Evolutionary conservation across 805 yeast genomes (phyloP).

Genomic region (Yamadazyma tumulicola): DNA sequence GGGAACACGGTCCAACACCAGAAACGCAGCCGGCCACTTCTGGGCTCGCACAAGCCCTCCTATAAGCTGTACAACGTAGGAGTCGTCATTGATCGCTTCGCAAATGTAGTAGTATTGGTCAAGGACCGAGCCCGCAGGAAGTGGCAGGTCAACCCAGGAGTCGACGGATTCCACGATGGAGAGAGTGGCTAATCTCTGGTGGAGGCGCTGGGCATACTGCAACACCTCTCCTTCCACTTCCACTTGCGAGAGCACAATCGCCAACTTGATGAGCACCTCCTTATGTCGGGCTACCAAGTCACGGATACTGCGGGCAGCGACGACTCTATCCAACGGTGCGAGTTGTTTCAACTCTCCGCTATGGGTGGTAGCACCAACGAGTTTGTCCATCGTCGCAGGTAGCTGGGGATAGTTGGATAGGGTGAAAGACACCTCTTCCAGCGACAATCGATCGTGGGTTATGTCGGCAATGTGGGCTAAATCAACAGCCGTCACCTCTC

Average conservation of each 20-base stretch:
- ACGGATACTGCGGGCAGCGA: slow-evolving; percentile 23
- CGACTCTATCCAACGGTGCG: slow-evolving; percentile 16
- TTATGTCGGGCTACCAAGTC: slow-evolving; percentile 27
- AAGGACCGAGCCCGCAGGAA: slow-evolving; percentile 7
- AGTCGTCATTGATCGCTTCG: slow-evolving; percentile 15
- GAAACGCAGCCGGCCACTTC: slow-evolving; percentile 34
- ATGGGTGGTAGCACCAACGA: slow-evolving; percentile 1
- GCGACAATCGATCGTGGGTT: slow-evolving; percentile 19
- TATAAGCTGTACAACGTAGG: slow-evolving; percentile 35
- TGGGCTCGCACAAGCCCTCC: slow-evolving; percentile 16
- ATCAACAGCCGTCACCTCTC: slow-evolving; percentile 1
- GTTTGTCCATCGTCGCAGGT: slow-evolving; percentile 2
- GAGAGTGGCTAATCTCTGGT: slow-evolving; percentile 24
- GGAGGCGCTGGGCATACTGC: slow-evolving; percentile 14
- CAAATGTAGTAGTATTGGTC: slow-evolving; percentile 10
- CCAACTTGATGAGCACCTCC: slow-evolving; percentile 23
- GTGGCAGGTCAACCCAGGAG: background rate
- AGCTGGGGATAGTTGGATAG: slow-evolving; percentile 24
- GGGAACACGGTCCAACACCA: slow-evolving; percentile 36
- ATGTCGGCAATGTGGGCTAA: slow-evolving; percentile 22
- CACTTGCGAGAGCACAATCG: slow-evolving; percentile 29
- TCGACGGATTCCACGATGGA: slow-evolving; percentile 8
- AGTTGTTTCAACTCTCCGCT: background rate
- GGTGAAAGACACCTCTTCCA: slow-evolving; percentile 7
- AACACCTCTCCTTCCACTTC: slow-evolving; percentile 16